Evolutionary conservation across 495 filamentous ascomycete species (phyloP).

Genomic region (Pseudotulostoma volvatum): DNA sequence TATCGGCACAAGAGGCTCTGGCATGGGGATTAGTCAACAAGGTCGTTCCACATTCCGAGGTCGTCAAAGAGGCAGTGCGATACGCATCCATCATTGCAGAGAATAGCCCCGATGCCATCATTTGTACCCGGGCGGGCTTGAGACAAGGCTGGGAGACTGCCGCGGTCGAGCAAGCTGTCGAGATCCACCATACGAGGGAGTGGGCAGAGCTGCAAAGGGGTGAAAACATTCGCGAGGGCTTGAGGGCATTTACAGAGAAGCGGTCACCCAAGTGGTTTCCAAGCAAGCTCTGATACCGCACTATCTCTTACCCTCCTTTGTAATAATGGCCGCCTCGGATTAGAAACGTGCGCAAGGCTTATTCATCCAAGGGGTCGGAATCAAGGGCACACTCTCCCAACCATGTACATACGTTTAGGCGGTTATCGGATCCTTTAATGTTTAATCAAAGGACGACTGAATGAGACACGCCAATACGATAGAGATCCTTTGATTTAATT

Average conservation of each 20-base stretch:
- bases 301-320: too few relatives aligned
- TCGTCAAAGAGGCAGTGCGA: conserved; percentile 16
- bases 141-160: conserved; percentile 48
- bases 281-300: conserved; percentile 36
- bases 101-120: conserved; percentile 52
- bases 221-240: conserved; percentile 60
- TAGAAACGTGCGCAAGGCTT: too few relatives aligned
- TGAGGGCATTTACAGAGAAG: conserved; percentile 61
- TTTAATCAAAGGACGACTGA: too few relatives aligned
- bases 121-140: conserved; percentile 47
- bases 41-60: conserved; percentile 25
- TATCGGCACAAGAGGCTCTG: conserved; percentile 41
- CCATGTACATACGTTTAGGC: too few relatives aligned
- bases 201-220: conserved; percentile 39
- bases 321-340: too few relatives aligned
- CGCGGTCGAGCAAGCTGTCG: conserved; percentile 43
- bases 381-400: too few relatives aligned
- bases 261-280: conserved; percentile 48
- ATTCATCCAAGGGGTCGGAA: too few relatives aligned
- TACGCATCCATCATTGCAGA: conserved; percentile 12
- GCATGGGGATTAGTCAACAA: conserved; percentile 58
- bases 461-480: too few relatives aligned
- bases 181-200: conserved; percentile 34
- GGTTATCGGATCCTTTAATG: too few relatives aligned
- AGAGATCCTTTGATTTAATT: too few relatives aligned